Conservation (phyloP, 805 yeast genomes). For the Barnettozyma botsteinii region DNA sequence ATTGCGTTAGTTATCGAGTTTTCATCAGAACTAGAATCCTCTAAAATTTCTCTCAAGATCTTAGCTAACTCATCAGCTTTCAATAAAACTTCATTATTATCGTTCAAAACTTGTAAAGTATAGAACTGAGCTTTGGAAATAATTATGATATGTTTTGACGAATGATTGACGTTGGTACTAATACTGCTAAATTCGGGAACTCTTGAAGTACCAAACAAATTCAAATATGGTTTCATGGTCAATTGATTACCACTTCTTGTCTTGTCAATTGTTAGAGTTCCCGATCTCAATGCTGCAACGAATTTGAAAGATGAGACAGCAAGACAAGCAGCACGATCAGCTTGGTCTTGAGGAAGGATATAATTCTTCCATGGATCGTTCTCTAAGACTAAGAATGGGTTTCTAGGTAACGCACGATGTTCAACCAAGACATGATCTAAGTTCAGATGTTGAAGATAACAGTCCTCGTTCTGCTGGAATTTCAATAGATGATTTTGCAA, state of each 20-base stretch:
- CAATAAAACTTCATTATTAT: constrained; percentile 56
- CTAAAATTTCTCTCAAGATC: constrained; percentile 60
- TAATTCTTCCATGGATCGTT: constrained; percentile 63
- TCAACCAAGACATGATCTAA: constrained; percentile 34
- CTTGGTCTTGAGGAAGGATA: constrained; percentile 53
- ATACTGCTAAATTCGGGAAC: constrained; percentile 55
- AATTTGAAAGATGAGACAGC: constrained; percentile 64
- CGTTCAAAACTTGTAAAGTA: constrained; percentile 78
- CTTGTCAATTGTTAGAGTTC: constrained; percentile 52
- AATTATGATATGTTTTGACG: constrained; percentile 69
- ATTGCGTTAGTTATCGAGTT: constrained; percentile 66
- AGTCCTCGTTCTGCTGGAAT: constrained; percentile 37
- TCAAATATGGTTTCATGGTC: constrained; percentile 63
- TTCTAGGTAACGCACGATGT: constrained; percentile 55
- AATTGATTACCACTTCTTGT: constrained; percentile 45
- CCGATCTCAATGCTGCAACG: constrained; percentile 50
- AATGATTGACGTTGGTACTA: constrained; percentile 59
- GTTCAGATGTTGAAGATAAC: constrained; percentile 48
- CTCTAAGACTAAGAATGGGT: constrained; percentile 69
- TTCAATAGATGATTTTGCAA: constrained; percentile 51
- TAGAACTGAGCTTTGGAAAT: constrained; percentile 80
- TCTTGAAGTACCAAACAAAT: constrained; percentile 66
- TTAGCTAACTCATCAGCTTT: constrained; percentile 59
- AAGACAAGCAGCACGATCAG: constrained; percentile 61
- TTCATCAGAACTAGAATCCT: constrained; percentile 57